Conservation (phyloP, 495 filamentous ascomycete species). For the Cercophora newfieldiana region DNA sequence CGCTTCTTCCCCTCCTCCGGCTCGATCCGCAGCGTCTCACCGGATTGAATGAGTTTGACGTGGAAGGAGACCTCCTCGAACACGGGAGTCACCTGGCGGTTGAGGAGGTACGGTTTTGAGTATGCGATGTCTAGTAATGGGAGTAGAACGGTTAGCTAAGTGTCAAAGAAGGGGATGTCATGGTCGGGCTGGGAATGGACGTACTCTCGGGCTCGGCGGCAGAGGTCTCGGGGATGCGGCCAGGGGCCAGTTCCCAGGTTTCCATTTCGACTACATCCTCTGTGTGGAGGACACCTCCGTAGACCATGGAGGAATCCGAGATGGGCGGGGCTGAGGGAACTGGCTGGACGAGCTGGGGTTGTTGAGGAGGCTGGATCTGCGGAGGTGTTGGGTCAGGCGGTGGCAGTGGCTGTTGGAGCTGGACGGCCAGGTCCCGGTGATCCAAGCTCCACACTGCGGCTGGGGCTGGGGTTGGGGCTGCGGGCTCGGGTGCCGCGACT, state of each 20-base stretch:
- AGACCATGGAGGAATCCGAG: constrained; percentile 16
- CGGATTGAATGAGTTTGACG: constrained; percentile 34
- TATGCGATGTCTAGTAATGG: constrained; percentile 31
- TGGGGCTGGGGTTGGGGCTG: no score
- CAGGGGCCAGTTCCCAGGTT: constrained; percentile 38
- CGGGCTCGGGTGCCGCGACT: background rate
- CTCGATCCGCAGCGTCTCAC: constrained; percentile 25
- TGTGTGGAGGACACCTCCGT: constrained; percentile 9
- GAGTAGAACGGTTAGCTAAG: background rate
- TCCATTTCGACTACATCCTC: constrained; percentile 39
- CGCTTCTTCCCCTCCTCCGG: constrained; percentile 25
- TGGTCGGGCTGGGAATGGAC: background rate
- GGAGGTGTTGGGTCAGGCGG: no score
- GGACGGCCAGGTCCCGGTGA: no score
- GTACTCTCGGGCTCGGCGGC: constrained; percentile 27
- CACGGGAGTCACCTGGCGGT: constrained; percentile 28
- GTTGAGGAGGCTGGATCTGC: background rate
- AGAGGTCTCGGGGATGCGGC: constrained; percentile 23
- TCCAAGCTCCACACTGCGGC: no score
- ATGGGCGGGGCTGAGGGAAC: background rate
- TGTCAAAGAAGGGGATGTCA: no score
- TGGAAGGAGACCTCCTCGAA: constrained; percentile 37
- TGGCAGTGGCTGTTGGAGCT: no score
- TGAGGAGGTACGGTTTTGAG: constrained; percentile 44
- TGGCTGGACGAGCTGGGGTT: background rate